phyloP scores from a whole-genome alignment of 441 rosid species.

The Erodium texanum region DNA sequence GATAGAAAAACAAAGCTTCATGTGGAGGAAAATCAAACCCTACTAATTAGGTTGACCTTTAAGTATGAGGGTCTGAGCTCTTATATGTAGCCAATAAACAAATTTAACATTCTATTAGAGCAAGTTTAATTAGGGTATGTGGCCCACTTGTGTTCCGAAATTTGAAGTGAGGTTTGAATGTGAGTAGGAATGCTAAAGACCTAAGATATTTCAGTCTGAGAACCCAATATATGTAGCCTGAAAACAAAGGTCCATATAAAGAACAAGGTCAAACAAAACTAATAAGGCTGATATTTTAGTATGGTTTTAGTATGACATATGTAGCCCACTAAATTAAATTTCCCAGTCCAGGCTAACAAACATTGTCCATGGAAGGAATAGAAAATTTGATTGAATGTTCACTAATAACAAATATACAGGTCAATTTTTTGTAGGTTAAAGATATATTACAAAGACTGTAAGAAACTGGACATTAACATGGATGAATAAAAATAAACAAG shows the following conservation, averaged over 20 bases:
- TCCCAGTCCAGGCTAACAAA: not conserved
- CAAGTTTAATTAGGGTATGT: not conserved
- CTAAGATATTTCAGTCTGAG: not conserved
- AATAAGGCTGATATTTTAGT: not conserved
- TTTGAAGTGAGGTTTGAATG: not conserved
- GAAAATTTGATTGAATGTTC: not conserved
- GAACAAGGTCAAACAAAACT: not conserved
- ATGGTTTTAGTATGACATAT: too few relatives aligned
- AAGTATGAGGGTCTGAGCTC: not conserved
- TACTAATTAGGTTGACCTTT: not conserved
- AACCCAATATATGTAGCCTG: not conserved
- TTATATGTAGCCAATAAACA: not conserved
- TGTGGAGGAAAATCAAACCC: not conserved
- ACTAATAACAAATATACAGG: not conserved
- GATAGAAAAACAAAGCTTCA: conserved; percentile 7
- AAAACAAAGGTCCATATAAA: not conserved
- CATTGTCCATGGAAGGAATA: not conserved
- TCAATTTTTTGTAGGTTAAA: not conserved
- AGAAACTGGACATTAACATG: not conserved
- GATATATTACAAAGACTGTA: not conserved
- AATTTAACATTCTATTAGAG: not conserved
- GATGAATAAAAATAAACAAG: not conserved
- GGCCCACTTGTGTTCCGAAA: not conserved
- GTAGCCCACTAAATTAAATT: not conserved
- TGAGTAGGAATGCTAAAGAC: not conserved